A percentile compares a stretch with the other conserved stretches of the same genome.
These are phyloP conservation scores for Trichoderma polysporum DNA, from an alignment of 2,329 filamentous ascomycete genomes.

Conservation along the genomic window DNA sequence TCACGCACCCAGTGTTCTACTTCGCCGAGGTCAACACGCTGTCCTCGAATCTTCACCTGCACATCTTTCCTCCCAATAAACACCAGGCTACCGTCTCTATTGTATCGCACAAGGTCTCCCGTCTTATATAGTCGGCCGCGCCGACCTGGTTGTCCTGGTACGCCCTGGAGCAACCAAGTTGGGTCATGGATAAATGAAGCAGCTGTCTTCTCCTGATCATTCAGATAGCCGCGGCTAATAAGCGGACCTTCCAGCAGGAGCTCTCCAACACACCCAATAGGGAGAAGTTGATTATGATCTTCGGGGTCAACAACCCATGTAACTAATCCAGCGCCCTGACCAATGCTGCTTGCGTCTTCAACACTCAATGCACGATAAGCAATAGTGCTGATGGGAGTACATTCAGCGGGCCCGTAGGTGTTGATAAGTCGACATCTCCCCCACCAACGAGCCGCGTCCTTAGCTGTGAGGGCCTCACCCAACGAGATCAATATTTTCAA, in stretches of 20 bases:
- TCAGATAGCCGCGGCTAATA: constrained; percentile 28
- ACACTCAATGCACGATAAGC: no score
- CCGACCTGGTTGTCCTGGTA: constrained; percentile 26
- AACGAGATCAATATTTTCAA: neutral
- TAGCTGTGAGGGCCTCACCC: neutral
- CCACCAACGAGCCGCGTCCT: constrained; percentile 20
- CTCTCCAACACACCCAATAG: no score
- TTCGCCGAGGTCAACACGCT: constrained; percentile 48
- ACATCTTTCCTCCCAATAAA: constrained; percentile 55
- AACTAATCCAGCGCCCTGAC: no score
- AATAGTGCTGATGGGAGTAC: constrained; percentile 13
- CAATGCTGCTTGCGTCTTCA: no score
- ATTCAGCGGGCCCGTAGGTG: constrained; percentile 27
- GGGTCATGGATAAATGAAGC: constrained; percentile 41
- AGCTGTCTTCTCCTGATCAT: constrained; percentile 26
- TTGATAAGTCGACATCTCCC: constrained; percentile 20
- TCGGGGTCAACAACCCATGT: no score
- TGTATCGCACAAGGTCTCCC: constrained; percentile 45
- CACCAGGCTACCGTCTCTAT: constrained; percentile 39
- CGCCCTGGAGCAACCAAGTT: constrained; percentile 34
- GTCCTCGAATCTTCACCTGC: constrained; percentile 59
- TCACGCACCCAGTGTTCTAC: constrained; percentile 22
- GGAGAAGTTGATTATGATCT: no score
- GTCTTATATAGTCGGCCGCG: constrained; percentile 37
- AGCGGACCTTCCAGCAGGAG: constrained; percentile 30